A percentile compares a stretch with the other conserved stretches of the same genome.
phyloP scores from a whole-genome alignment of 2,329 filamentous ascomycete species.

The Stachybotrys elegans region DNA sequence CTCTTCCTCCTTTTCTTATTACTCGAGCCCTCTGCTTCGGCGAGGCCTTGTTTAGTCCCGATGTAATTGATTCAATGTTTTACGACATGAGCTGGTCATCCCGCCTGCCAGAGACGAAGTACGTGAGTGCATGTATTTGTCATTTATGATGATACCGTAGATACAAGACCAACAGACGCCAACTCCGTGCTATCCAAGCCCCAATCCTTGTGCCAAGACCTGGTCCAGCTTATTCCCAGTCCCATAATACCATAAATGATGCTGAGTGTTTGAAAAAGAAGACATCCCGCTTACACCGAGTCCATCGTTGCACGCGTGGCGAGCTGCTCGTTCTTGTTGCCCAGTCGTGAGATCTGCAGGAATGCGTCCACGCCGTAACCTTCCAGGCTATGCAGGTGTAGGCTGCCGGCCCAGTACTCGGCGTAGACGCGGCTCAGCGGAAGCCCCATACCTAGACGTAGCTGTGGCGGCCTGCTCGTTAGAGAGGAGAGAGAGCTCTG shows the following conservation, averaged over 20 bases:
- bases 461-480: constrained; percentile 76
- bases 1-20: constrained; percentile 25
- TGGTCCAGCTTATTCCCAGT: not conserved
- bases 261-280: no score
- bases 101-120: no score
- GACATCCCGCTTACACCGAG: constrained; percentile 48
- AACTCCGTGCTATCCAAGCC: no score
- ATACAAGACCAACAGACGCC: no score
- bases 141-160: no score
- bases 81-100: no score
- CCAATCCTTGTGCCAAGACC: constrained; percentile 1
- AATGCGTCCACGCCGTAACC: constrained; percentile 97
- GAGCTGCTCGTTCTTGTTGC: constrained; percentile 96
- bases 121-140: no score
- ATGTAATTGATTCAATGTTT: constrained; percentile 34
- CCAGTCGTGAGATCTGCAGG: constrained; percentile 89
- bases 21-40: constrained; percentile 26
- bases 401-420: constrained; percentile 93
- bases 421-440: constrained; percentile 93
- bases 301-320: constrained; percentile 74
- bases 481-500: constrained; percentile 70
- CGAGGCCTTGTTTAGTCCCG: constrained; percentile 35
- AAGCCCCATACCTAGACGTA: constrained; percentile 86
- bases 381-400: constrained; percentile 88
- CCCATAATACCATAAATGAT: no score